Base-by-base conservation (phyloP, 2,329 filamentous ascomycete genomes). In the Daldinia sp. region DNA sequence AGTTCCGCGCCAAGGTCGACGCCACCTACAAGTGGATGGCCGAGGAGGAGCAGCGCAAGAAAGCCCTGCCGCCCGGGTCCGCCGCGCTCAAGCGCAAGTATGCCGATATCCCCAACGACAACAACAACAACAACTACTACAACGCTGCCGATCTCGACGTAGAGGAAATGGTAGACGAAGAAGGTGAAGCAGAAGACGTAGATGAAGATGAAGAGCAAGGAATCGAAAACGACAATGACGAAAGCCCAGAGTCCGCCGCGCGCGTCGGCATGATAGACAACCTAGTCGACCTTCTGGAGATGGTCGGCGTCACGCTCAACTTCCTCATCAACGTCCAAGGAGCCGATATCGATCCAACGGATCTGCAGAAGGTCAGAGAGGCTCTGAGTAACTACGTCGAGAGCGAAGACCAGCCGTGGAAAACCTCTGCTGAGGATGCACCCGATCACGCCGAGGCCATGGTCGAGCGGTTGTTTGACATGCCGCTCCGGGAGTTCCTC, bases 401-500 rank as follows among this genome's bases (percentile, higher is more conserved):
- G 12, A 23, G 23, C 28, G 20, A 33, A 15, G 10, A 33, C 10
- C n/a, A 30, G 23, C 9, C 51, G 26, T 67, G 60, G 56, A 13
- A 35, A 2, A 55, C 37, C 44, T 3, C 33, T 18, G 9, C 12
- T 6, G 58, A 60, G 30, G 48, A 55, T 9, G 60, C 60, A n/a
- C 6, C n/a, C 6, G 18, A 15, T 13, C n/a, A 18, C 7, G 20
- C 20, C 2, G 35, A 30, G 2, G 33, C 33, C 2, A 51, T 46
- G 15, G 51, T 28, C 20, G 33, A 63, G 10, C 20, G 9, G 1
- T 18, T 69, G 6, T 30, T 54, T 3, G 35, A 59, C 6, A 56
- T 66, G 59, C 20, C 41, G 13, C 10, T 69, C 7, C 26, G 44
- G 1, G 50, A 54, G 2, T 56, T 60, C 12, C 4, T 60, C 37